phyloP scores from a whole-genome alignment of 2,329 filamentous ascomycete genomes.

The Rosellinia necatrix region DNA sequence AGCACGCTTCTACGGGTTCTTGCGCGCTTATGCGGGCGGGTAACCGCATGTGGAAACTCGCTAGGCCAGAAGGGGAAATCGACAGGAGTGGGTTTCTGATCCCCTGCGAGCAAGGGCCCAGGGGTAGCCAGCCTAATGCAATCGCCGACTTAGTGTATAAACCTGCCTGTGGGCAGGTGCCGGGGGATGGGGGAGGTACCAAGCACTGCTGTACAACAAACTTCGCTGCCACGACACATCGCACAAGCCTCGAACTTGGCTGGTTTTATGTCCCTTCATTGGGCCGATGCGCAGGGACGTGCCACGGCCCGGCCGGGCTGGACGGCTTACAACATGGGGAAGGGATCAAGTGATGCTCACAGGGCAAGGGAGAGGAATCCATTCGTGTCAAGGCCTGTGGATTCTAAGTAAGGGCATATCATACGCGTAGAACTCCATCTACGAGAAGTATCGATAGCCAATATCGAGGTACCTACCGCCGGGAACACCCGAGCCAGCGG shows the following conservation, averaged over 20 bases:
- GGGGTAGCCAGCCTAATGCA: too few species aligned
- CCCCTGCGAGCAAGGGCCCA: slow-evolving; percentile 8
- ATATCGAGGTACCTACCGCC: too few species aligned
- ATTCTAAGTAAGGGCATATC: too few species aligned
- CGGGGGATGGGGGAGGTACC: not conserved
- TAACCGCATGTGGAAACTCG: slow-evolving; percentile 10
- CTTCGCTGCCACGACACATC: slow-evolving; percentile 12
- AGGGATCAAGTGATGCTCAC: not conserved
- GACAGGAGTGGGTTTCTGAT: not conserved
- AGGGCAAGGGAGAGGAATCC: not conserved
- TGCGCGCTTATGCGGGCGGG: slow-evolving; percentile 21
- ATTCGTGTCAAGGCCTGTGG: not conserved
- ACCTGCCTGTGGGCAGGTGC: too few species aligned
- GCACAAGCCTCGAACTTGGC: slow-evolving; percentile 2
- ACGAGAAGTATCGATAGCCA: too few species aligned
- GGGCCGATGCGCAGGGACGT: slow-evolving; percentile 8
- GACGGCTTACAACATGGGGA: not conserved
- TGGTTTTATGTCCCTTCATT: not conserved
- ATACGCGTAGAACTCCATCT: too few species aligned
- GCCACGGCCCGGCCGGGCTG: not conserved
- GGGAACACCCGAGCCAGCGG: too few species aligned
- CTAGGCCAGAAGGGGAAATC: slow-evolving; percentile 17
- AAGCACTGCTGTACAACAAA: not conserved
- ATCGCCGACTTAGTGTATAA: too few species aligned
- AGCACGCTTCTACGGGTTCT: slow-evolving; percentile 10